Conservation (phyloP, 805 yeast genomes). For the Scheffersomyces lignosus region DNA sequence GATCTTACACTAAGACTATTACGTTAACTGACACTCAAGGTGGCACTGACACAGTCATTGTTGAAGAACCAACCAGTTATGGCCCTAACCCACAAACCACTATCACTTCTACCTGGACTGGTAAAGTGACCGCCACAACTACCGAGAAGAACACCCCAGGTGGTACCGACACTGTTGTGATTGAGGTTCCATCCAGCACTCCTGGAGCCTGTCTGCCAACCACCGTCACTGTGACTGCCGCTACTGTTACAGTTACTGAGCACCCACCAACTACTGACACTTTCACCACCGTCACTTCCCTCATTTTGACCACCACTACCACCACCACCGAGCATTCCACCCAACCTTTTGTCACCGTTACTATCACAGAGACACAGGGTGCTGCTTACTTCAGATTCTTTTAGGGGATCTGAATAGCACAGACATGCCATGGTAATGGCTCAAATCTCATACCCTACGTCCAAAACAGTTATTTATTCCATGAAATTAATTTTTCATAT, state of each 20-base stretch:
- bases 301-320: too few relatives aligned
- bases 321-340: too few relatives aligned
- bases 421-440: too few relatives aligned
- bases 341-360: too few relatives aligned
- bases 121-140: slow-evolving; percentile 4
- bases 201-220: slow-evolving; percentile 2
- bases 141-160: slow-evolving; percentile 7
- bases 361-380: too few relatives aligned
- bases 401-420: too few relatives aligned
- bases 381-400: too few relatives aligned
- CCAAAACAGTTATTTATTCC: too few relatives aligned
- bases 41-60: slow-evolving; percentile 1
- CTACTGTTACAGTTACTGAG: background rate
- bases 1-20: slow-evolving; percentile 5
- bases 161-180: slow-evolving; percentile 11
- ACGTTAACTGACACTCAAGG: slow-evolving; percentile 5
- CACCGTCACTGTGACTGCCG: slow-evolving; percentile 2
- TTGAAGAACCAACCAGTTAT: slow-evolving; percentile 1
- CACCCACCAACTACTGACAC: background rate
- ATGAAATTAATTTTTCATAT: too few relatives aligned
- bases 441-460: too few relatives aligned
- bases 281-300: too few relatives aligned
- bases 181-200: slow-evolving; percentile 13
- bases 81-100: background rate
- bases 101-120: slow-evolving; percentile 4